Base-by-base conservation (phyloP, 1,139 yeast genomes). In the Hyphopichia burtonii region DNA sequence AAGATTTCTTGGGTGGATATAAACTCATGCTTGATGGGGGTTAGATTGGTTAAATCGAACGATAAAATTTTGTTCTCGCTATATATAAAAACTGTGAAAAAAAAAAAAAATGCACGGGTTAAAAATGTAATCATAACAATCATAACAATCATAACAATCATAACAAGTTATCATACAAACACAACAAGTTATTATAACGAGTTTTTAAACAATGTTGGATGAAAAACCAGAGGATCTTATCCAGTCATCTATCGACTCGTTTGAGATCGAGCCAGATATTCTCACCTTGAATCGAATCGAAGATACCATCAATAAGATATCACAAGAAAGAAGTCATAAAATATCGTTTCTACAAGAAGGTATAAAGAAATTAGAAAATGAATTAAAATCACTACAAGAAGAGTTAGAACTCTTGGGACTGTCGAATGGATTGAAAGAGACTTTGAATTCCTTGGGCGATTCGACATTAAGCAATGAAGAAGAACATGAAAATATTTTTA, bases 191-290 rank as follows among this genome's bases (percentile, higher is more conserved):
- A n/a, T n/a, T n/a, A n/a, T n/a, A n/a, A n/a, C n/a, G n/a, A n/a
- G n/a, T n/a, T n/a, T n/a, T n/a, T n/a, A n/a, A 5, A n/a, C 30
- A 12, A 59, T 63, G 65, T 50, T 62, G 27, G 59, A 64, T 41
- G 70, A 60, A 25, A 61, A 65, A 25, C 71, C 73, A 2, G 71
- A 69, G 34, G 68, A 64, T 31, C 58, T 71, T 27, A 55, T 71
- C 17, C 63, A 68, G 39, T 63, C 68, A 22, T 68, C 78, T 1
- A 61, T 70, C 11, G 78, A 77, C 20, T 71, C 74, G 16, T 76
- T 78, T 44, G 79, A 76, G 40, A 68, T 76, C 4, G 74, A 75
- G 45, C 78, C 81, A 3, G 87, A 82, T 51, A 52, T 79, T 18
- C 63, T 65, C 19, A 71, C 78, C 2, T 59, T 80, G 3, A 78